phyloP scores from a whole-genome alignment of 805 yeast species.

The Isabelozyma gotoi region DNA sequence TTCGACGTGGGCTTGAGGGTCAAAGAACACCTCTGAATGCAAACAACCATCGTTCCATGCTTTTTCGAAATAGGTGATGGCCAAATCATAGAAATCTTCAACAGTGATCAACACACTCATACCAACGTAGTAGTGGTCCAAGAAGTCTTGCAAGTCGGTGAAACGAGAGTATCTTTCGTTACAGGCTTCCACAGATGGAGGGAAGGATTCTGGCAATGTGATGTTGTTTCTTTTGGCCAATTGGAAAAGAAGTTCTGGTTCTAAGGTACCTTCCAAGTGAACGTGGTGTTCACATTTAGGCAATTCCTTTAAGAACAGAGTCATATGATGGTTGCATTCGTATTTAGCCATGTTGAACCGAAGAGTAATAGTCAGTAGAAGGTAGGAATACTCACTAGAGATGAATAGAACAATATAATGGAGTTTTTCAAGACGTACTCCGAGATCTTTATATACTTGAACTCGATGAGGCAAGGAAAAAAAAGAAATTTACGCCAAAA shows the following conservation, averaged over 20 bases:
- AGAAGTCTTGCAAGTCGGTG: slow-evolving; percentile 71
- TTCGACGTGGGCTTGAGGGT: slow-evolving; percentile 80
- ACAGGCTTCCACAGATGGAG: slow-evolving; percentile 56
- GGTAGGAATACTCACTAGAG: no score
- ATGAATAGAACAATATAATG: no score
- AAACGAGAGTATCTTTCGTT: slow-evolving; percentile 60
- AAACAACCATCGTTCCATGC: slow-evolving; percentile 58
- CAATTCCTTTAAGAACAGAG: slow-evolving; percentile 57
- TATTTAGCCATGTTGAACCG: not conserved
- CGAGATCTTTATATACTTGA: not conserved
- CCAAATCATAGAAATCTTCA: slow-evolving; percentile 73
- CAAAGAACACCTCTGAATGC: slow-evolving; percentile 79
- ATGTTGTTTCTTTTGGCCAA: slow-evolving; percentile 67
- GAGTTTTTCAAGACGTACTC: no score
- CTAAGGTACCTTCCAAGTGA: slow-evolving; percentile 80
- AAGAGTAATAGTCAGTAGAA: no score
- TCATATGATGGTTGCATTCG: slow-evolving; percentile 1
- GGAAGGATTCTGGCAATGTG: slow-evolving; percentile 60
- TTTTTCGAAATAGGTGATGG: slow-evolving; percentile 67
- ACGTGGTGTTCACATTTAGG: slow-evolving; percentile 90
- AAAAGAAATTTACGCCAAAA: not conserved
- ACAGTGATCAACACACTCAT: slow-evolving; percentile 71
- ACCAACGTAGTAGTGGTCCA: slow-evolving; percentile 78
- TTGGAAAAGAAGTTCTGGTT: slow-evolving; percentile 70
- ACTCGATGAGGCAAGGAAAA: not conserved